Percentiles rank a stretch among this genome's conserved stretches.
Evolutionary conservation across 768 basidiomycete genomes (phyloP).

Genomic region (Mycena vulgaris): DNA sequence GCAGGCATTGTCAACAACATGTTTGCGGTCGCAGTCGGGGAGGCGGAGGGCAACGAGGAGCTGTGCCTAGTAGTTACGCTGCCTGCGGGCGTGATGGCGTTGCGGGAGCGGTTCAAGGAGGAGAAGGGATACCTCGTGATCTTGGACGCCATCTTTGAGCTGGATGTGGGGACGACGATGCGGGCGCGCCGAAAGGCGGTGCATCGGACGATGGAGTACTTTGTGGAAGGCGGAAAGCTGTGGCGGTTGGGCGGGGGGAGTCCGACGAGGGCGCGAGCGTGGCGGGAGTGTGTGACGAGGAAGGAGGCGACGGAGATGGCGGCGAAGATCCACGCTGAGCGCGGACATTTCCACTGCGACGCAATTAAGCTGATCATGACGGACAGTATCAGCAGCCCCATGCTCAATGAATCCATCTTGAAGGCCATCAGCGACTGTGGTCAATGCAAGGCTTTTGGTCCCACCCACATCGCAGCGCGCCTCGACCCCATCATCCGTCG

Average conservation of each 20-base stretch:
- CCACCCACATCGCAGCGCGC: conserved; percentile 23
- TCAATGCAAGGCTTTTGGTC: neutral
- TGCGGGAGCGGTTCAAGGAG: neutral
- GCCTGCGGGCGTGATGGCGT: too few relatives aligned
- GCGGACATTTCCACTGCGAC: too few relatives aligned
- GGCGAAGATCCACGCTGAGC: too few relatives aligned
- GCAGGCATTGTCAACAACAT: neutral
- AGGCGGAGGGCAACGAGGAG: too few relatives aligned
- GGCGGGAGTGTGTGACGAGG: too few relatives aligned
- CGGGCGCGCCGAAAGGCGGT: neutral
- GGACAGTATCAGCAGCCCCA: too few relatives aligned
- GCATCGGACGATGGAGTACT: neutral
- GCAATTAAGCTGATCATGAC: too few relatives aligned
- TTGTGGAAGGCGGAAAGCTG: neutral
- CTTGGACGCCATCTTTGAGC: neutral
- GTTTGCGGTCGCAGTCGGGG: neutral
- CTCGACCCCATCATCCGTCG: too few relatives aligned
- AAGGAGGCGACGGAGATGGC: neutral
- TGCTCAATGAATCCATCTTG: too few relatives aligned
- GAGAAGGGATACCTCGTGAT: neutral
- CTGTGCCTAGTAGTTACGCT: neutral
- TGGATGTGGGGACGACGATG: neutral
- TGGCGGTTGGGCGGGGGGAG: neutral
- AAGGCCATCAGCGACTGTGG: too few relatives aligned
- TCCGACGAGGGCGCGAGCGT: too few relatives aligned